Percentiles rank a stretch among this genome's conserved stretches.
phyloP scores from a whole-genome alignment of 176 grass and related monocot genomes.

The maize (Zea mays) region Zm-B73-REFERENCE-NAM-5.0 NC_050096.1:240319001-240319500 shows the following conservation, averaged over 20 bases:
- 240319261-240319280: no score
- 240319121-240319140: no score
- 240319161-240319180: no score
- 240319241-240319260: no score
- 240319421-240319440: conserved; percentile 10
- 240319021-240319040: neutral
- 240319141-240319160: no score
- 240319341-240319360: neutral
- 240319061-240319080: neutral
- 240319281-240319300: no score
- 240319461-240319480: conserved; percentile 12
- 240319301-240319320: no score
- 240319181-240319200: no score
- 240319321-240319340: neutral
- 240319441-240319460: neutral
- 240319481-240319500: conserved; percentile 1
- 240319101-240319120: no score
- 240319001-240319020: neutral
- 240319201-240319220: no score
- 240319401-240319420: neutral
- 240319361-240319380: neutral
- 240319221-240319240: no score
- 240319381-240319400: conserved; percentile 11
- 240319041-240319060: neutral
- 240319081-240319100: neutral